phyloP scores from a whole-genome alignment of 23 red algal genomes.

The Agarophyton chilense region DNA sequence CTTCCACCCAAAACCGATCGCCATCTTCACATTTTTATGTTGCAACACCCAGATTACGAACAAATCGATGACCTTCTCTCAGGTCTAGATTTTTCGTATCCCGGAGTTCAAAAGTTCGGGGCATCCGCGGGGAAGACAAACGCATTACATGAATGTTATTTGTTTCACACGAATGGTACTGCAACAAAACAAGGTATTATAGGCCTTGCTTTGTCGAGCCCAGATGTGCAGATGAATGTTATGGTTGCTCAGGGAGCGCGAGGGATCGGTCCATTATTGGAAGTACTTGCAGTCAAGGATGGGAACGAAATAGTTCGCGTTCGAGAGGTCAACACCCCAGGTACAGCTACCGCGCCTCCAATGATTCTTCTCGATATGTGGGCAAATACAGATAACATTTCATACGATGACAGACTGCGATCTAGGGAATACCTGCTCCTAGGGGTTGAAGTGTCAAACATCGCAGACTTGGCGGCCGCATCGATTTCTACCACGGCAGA shows the following conservation, averaged over 20 bases:
- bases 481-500: constrained; percentile 4
- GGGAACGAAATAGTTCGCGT: constrained; percentile 51
- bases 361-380: constrained; percentile 74
- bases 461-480: constrained; percentile 29
- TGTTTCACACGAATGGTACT: constrained; percentile 33
- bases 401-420: constrained; percentile 41
- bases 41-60: constrained; percentile 64
- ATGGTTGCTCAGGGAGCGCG: constrained; percentile 52
- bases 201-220: constrained; percentile 26
- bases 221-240: constrained; percentile 54
- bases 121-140: constrained; percentile 37
- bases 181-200: constrained; percentile 9
- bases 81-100: constrained; percentile 67
- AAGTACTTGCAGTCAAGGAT: constrained; percentile 56
- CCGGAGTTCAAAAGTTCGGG: constrained; percentile 52
- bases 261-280: constrained; percentile 45
- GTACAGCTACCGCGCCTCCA: constrained; percentile 8
- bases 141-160: constrained; percentile 25
- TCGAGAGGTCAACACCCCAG: constrained; percentile 40
- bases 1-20: not conserved
- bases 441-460: constrained; percentile 48
- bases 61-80: constrained; percentile 40
- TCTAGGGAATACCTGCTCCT: constrained; percentile 43
- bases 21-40: constrained; percentile 32
- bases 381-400: constrained; percentile 64